Evolutionary conservation across 108 stramenopile genomes (phyloP).

Genomic region (Nitzschia inconspicua): DNA sequence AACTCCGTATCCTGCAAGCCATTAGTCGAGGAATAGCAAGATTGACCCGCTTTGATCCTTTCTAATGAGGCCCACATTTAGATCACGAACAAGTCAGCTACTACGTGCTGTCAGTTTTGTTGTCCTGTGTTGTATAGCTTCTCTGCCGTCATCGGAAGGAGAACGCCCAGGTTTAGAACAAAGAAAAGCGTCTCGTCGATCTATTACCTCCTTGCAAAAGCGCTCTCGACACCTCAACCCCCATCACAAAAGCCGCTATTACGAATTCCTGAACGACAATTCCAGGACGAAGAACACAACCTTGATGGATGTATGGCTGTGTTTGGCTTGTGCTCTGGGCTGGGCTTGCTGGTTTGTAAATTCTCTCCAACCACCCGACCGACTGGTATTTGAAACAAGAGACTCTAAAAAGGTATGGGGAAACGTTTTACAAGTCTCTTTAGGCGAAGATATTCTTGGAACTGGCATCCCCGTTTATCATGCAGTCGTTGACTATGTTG

Average conservation of each 20-base stretch:
- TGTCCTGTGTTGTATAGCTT: too few relatives aligned
- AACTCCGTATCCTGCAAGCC: too few relatives aligned
- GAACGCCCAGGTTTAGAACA: too few relatives aligned
- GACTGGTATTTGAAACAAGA: conserved; percentile 13
- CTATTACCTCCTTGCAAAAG: too few relatives aligned
- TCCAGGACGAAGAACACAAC: background rate
- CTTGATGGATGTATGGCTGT: conserved; percentile 49
- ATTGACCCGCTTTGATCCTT: too few relatives aligned
- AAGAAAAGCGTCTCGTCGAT: too few relatives aligned
- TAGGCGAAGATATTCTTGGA: conserved; percentile 32
- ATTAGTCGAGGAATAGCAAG: too few relatives aligned
- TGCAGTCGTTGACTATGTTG: conserved; percentile 48
- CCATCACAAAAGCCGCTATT: conserved; percentile 1
- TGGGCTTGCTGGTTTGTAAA: conserved; percentile 39
- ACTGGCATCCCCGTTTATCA: conserved; percentile 48
- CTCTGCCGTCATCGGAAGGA: too few relatives aligned
- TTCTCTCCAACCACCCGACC: conserved; percentile 11
- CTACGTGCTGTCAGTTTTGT: too few relatives aligned
- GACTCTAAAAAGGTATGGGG: conserved; percentile 30
- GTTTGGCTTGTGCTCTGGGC: conserved; percentile 41
- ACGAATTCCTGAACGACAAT: conserved; percentile 2
- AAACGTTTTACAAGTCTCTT: conserved; percentile 35
- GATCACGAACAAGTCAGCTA: too few relatives aligned
- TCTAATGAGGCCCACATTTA: too few relatives aligned
- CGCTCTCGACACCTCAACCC: background rate